phyloP scores from a whole-genome alignment of 495 filamentous ascomycete genomes.

The Aspergillus mulundensis region DNA sequence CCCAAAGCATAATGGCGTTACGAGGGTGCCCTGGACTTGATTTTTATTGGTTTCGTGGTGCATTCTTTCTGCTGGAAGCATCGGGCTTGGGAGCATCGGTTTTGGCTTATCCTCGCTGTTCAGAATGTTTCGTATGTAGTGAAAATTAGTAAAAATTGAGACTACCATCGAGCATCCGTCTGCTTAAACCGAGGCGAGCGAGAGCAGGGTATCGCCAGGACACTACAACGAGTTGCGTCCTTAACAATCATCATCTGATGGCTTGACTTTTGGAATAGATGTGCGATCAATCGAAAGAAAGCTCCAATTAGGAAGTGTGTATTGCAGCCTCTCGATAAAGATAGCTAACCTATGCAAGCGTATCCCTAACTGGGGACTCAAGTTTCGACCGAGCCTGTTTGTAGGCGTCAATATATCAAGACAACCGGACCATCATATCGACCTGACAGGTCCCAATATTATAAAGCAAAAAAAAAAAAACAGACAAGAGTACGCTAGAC shows the following conservation, averaged over 20 bases:
- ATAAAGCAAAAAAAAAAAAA: conserved; percentile 16
- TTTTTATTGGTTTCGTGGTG: neutral
- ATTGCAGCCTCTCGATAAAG: conserved; percentile 7
- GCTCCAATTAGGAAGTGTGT: neutral
- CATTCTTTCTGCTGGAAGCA: neutral
- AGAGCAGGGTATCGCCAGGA: no score
- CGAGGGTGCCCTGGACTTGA: neutral
- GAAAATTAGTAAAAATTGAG: neutral
- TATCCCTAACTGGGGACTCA: neutral
- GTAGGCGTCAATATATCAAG: conserved; percentile 14
- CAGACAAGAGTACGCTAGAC: conserved; percentile 25
- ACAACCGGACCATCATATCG: conserved; percentile 8
- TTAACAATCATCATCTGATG: no score
- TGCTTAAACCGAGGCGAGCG: no score
- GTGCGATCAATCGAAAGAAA: neutral
- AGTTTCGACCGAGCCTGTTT: neutral
- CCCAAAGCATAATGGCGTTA: neutral
- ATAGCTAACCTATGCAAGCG: conserved; percentile 21
- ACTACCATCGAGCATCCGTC: no score
- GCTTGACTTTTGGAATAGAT: no score
- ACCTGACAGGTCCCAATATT: conserved; percentile 13
- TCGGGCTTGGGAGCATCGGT: neutral
- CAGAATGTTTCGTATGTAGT: neutral
- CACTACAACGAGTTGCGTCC: no score
- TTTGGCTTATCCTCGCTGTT: neutral